phyloP scores from a whole-genome alignment of 1,284 basidiomycete genomes.

The Leccinum huronense region DNA sequence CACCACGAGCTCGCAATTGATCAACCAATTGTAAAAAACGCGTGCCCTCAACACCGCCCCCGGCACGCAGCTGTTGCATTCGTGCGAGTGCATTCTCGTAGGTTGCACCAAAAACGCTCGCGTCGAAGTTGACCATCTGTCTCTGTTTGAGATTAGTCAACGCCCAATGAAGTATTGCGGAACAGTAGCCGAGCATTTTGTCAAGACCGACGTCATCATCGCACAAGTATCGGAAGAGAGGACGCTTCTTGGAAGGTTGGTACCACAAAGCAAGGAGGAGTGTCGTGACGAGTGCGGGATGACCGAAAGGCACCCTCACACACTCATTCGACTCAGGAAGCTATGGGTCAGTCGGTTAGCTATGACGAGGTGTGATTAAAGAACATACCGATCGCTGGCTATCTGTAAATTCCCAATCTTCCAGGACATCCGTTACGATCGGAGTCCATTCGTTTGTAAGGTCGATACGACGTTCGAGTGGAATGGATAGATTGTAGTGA shows the following conservation, averaged over 20 bases:
- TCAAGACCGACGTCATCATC: not conserved
- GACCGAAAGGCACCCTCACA: not conserved
- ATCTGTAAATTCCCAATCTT: not conserved
- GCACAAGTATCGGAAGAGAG: not conserved
- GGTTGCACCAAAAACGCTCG: not conserved
- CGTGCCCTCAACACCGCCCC: no score
- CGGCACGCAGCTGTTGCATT: no score
- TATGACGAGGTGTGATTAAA: not conserved
- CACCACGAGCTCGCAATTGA: no score
- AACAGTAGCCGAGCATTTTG: not conserved
- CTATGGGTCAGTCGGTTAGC: not conserved
- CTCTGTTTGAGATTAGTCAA: not conserved
- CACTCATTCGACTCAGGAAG: not conserved
- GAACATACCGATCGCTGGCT: not conserved
- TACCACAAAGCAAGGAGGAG: not conserved
- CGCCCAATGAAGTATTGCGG: not conserved
- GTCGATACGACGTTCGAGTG: not conserved
- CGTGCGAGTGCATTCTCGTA: no score
- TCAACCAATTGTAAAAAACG: no score
- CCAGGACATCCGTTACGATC: not conserved
- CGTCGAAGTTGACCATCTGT: not conserved
- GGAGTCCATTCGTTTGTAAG: not conserved
- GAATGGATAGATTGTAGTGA: not conserved
- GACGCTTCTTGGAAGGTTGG: not conserved
- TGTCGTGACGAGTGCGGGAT: not conserved